Conservation (phyloP, 164 flowering plant genomes). For the Dillenia turbinata region DNA sequence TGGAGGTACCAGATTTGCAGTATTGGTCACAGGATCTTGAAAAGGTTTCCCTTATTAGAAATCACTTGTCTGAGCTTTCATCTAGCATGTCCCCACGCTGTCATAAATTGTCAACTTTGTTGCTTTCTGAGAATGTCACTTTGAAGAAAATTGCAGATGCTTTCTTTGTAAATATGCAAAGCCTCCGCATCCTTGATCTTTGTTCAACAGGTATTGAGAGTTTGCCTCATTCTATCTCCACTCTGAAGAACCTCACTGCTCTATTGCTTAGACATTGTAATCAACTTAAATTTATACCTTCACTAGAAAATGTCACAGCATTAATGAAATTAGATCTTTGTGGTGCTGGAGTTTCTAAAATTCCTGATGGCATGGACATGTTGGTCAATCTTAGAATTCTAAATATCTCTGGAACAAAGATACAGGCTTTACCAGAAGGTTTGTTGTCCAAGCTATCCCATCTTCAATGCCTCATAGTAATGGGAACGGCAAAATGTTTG, state of each 20-base stretch:
- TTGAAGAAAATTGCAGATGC: conserved; percentile 4
- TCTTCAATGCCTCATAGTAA: neutral
- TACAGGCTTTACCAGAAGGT: neutral
- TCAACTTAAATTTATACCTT: conserved; percentile 8
- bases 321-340: conserved; percentile 13
- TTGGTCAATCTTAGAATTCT: conserved; percentile 12
- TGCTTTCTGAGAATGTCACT: conserved; percentile 6
- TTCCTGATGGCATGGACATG: conserved; percentile 7
- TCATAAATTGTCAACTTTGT: conserved; percentile 15
- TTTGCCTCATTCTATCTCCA: conserved; percentile 21
- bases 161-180: conserved; percentile 20
- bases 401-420: conserved; percentile 6
- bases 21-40: conserved; percentile 12
- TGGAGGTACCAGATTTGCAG: conserved; percentile 6
- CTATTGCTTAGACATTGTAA: conserved; percentile 5
- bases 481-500: neutral
- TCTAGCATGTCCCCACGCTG: conserved; percentile 10
- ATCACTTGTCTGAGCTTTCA: conserved; percentile 5
- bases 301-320: conserved; percentile 11
- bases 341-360: neutral
- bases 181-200: conserved; percentile 23
- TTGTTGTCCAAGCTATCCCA: neutral
- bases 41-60: conserved; percentile 16
- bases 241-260: conserved; percentile 12
- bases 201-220: conserved; percentile 10